Base-by-base conservation (phyloP, 495 filamentous ascomycete species). In the Amniculicola lignicola region DNA sequence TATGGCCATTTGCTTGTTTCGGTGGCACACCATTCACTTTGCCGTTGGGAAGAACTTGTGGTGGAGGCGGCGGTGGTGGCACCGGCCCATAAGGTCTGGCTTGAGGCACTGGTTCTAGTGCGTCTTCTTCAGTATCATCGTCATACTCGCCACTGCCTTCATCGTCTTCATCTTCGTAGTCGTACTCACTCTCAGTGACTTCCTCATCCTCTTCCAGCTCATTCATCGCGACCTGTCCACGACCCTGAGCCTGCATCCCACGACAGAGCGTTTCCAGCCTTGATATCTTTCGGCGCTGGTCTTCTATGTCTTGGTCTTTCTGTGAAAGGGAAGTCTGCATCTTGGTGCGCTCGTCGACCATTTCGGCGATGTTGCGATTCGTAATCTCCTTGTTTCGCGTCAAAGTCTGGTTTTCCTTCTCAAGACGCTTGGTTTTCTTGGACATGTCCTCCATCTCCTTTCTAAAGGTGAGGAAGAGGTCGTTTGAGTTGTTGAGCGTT, bases 391-490 rank as follows among this genome's bases (percentile, higher is more conserved):
- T 90, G 70, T 96, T 97, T 50, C 93, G 81, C 51, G 88, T 94
- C 29, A 95, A 82, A 25, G 82, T 86, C 57, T 90, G 82, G 63
- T 98, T 98, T 66, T 98, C 94, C 69, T 95, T 95, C 69, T 98
- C 93, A 22, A 98, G 77, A 14, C 93, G 85, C 70, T 97, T 96
- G 3, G 93, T 96, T 76, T 97, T 97, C 75, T 96, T 96, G 0
- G 90, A 95, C 94, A 97, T 97, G 67, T 97, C 93, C 72, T 98
- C 93, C 94, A 98, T 97, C 72, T 98, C 93, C 74, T 96, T 97
- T 28, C 93, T 85, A 73, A 98, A 98, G 0, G 93, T 97, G 39
- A 96, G 77, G 70, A 97, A 98, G 44, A 98, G 81, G 69, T 97
- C 93, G 76, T 98, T 98, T 70, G 88, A 94, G 70, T 96, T 97